Base-by-base conservation (phyloP, 345 rosid genomes). In the Erucastrum elatum region DNA sequence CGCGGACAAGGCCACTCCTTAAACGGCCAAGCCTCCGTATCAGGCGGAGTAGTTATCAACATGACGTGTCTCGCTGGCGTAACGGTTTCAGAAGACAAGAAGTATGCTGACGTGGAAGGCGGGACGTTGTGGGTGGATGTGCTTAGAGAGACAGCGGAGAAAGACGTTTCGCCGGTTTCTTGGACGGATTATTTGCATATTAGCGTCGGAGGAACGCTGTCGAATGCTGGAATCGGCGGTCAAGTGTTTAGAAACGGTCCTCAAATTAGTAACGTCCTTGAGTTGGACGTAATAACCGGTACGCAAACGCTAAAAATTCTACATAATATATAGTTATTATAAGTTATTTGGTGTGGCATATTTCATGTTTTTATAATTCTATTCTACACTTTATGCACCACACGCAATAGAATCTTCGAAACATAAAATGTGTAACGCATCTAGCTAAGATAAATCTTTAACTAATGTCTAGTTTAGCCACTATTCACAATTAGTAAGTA, bases 221-320 rank as follows among this genome's bases (percentile, higher is more conserved):
- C 97, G 4, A 91, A 91, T 75, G 98, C 91, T 8, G 99, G 99
- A 82, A 86, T 93, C 56, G 90, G 99, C 30, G 99, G 99, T 65
- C 97, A 90, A 55, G 87, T 91, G 74, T 95, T 95, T 82, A 85
- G 87, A 53, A 77, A 90, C 62, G 98, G 99, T 70, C 99, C 99
- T 44, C 99, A 87, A 82, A 93, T 95, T 78, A 91, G 92, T 84
- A 93, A 92, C 68, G 97, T 95, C 56, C 87, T 84, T 74, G 92
- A 93, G 80, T 84, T 95, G 85, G 98, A 95, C 65, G 98, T 95
- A 79, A 83, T 94, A 8, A 94, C 94, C 72, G 99, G 99, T 94
- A 80, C 77, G 80, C 35, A 35, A 72, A 60, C 59, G 29, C 41
- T 37, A 25, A 64, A 64, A 15, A 3, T 2, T 34, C 13, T 60